These are phyloP conservation scores for Coemansia sp. DNA, from an alignment of 192 early-diverging fungal species.

Conservation along the genomic window DNA sequence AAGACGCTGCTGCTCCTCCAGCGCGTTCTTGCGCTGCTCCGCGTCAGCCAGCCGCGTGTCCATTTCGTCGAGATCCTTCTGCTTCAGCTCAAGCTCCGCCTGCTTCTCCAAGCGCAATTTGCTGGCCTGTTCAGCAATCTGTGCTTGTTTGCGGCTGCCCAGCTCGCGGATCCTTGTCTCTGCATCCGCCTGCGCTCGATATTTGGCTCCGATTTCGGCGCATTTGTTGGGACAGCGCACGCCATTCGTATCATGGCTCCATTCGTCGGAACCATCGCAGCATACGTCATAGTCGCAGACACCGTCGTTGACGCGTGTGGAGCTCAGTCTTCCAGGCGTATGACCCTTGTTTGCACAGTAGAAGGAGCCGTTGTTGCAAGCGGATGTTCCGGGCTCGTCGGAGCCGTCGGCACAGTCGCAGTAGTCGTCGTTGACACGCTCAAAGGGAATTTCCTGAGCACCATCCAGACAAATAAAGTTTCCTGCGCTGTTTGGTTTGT, in stretches of 20 bases:
- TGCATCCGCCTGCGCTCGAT: slow-evolving; percentile 32
- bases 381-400: slow-evolving; percentile 96
- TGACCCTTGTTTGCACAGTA: slow-evolving; percentile 84
- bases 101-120: slow-evolving; percentile 24
- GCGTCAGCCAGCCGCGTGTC: slow-evolving; percentile 25
- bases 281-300: slow-evolving; percentile 87
- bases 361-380: slow-evolving; percentile 78
- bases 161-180: slow-evolving; percentile 21
- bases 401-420: slow-evolving; percentile 95
- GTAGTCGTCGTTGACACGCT: slow-evolving; percentile 92
- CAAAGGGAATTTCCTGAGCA: slow-evolving; percentile 64
- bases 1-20: slow-evolving; percentile 29
- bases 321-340: slow-evolving; percentile 62
- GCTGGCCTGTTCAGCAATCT: slow-evolving; percentile 26
- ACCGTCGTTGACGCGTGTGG: slow-evolving; percentile 87
- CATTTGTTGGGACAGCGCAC: slow-evolving; percentile 75
- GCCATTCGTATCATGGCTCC: slow-evolving; percentile 41
- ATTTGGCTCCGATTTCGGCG: slow-evolving; percentile 57
- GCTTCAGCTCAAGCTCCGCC: slow-evolving; percentile 17
- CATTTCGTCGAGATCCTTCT: slow-evolving; percentile 8
- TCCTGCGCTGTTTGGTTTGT: slow-evolving; percentile 15
- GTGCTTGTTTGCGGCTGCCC: slow-evolving; percentile 18
- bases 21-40: slow-evolving; percentile 21
- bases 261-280: slow-evolving; percentile 96
- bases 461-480: slow-evolving; percentile 76